Percentiles rank a stretch among this genome's conserved stretches.
Evolutionary conservation across 768 basidiomycete species (phyloP).

Genomic region (Russula foetens): DNA sequence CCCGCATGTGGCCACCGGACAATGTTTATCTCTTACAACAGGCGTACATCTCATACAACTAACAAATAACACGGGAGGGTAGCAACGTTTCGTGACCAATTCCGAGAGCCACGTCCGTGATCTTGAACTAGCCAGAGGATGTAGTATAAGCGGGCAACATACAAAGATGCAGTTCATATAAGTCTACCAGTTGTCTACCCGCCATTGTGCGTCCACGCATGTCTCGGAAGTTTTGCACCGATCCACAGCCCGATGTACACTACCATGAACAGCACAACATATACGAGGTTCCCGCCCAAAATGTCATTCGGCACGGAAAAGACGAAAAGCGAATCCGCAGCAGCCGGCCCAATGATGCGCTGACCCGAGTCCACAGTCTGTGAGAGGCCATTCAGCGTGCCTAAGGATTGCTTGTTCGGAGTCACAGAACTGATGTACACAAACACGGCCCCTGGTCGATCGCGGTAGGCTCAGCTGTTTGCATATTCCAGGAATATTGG

Average conservation of each 20-base stretch:
- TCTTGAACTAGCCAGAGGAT: no score
- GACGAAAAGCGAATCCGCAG: conserved; percentile 56
- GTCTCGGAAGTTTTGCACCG: not conserved
- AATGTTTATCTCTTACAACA: no score
- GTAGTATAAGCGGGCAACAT: no score
- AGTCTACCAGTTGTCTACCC: no score
- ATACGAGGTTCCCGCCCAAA: conserved; percentile 35
- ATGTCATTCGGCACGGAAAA: conserved; percentile 41
- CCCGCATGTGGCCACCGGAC: no score
- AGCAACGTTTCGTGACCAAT: no score
- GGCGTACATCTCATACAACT: no score
- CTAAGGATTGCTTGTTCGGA: conserved; percentile 54
- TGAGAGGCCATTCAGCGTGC: conserved; percentile 25
- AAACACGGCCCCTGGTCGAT: conserved; percentile 47
- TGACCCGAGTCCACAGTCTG: conserved; percentile 32
- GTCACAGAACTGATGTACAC: conserved; percentile 58
- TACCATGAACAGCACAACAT: not conserved
- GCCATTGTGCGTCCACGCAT: not conserved
- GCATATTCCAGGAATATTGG: not conserved
- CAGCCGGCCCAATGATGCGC: conserved; percentile 44
- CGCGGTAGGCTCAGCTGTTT: not conserved
- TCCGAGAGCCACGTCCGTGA: no score
- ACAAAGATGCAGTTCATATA: no score
- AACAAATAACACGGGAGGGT: no score
- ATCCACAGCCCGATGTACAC: not conserved